Base-by-base conservation (phyloP, 139 green algal genomes). In the Coccomyxa sp. region DNA sequence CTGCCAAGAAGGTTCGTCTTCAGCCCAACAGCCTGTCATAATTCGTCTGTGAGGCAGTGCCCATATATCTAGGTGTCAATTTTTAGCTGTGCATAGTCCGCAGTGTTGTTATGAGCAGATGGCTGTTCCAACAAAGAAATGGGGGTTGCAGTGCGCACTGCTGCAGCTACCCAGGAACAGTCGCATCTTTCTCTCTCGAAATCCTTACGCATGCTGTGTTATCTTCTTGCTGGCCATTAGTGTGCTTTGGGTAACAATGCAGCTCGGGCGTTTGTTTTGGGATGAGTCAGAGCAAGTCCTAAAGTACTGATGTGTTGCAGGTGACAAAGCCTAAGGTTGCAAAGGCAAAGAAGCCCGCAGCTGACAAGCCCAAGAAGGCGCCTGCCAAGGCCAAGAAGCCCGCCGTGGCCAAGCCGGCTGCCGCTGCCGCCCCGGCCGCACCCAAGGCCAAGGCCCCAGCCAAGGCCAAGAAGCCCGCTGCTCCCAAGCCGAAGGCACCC, bases 361-460 rank as follows among this genome's bases (percentile, higher is more conserved):
- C 18, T 21, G 63, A 3, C 18, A 25, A 21, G 21, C 18, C 63
- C 63, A 25, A 21, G 18, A 71, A 82, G 58, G 21, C 16, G 4
- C 25, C 63, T 9, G 21, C 18, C 18, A 25, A 21, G 18, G 63
- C 63, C 21, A 71, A 71, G 63, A 71, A 71, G 63, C 63, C 63
- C 63, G 63, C 63, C 63, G 63, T 9, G 21, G 63, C 63, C 63
- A 71, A 71, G 63, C 63, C 63, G 18, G 63, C 63, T 11, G 63
- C 63, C 18, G 63, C 63, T 25, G 63, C 63, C 25, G 13, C 79
- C 13, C 51, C 58, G 57, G 67, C 63, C 51, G 58, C 83, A 57
- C 58, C 68, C 57, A 83, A 82, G 68, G 17, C 86, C 27, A 88
- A 83, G 81, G 15, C 80, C 71, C 58, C 51, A 16, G 58, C 51